phyloP scores from a whole-genome alignment of 257 asterid genomes.

The Primulina eburnea region DNA sequence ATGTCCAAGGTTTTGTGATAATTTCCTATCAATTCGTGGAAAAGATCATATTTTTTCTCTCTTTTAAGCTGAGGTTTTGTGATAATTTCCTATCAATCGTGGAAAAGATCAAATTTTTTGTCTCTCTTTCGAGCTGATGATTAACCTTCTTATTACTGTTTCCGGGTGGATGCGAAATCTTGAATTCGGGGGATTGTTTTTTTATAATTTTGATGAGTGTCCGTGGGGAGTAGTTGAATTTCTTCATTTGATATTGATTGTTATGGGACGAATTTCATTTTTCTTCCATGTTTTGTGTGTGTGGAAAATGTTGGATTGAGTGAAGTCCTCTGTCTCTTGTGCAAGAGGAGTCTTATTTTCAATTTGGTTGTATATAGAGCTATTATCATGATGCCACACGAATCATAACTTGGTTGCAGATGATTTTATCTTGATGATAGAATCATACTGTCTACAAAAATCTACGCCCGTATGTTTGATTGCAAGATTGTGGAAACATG shows the following conservation, averaged over 20 bases:
- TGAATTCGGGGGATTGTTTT: not conserved
- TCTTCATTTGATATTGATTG: not conserved
- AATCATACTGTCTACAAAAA: not conserved
- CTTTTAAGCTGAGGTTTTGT: slow-evolving; percentile 36
- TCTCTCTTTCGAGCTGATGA: not conserved
- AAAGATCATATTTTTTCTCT: not conserved
- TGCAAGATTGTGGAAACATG: not conserved
- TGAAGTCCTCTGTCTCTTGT: slow-evolving; percentile 6
- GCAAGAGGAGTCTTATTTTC: slow-evolving; percentile 1
- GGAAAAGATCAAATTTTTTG: not conserved
- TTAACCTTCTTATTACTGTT: not conserved
- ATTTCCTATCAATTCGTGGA: slow-evolving; percentile 21
- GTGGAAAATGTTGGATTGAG: not conserved
- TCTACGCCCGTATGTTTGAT: not conserved
- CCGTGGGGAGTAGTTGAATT: slow-evolving; percentile 25
- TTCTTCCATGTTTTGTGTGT: not conserved
- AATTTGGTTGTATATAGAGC: not conserved
- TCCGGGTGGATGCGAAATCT: not conserved
- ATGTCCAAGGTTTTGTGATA: slow-evolving; percentile 59
- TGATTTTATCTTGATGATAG: not conserved
- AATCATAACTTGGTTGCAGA: slow-evolving; percentile 5
- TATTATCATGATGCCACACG: not conserved
- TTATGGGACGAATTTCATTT: not conserved
- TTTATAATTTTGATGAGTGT: not conserved
- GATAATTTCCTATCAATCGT: slow-evolving; percentile 20